Conservation (phyloP, 2,329 filamentous ascomycete genomes). For the Cytospora chrysosperma region DNA sequence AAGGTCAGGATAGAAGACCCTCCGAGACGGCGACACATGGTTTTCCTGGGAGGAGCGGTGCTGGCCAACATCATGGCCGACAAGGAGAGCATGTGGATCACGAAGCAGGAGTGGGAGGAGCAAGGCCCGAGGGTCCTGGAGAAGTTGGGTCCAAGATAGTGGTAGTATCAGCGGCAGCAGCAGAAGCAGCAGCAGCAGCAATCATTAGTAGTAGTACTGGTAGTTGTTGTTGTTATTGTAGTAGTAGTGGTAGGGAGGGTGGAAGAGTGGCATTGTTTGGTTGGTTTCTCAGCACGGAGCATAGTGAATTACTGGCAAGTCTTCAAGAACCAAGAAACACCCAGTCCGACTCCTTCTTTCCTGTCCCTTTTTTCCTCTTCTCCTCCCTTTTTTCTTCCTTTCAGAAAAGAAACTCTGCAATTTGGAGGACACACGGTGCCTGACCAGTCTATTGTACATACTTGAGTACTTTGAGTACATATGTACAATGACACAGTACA, state of each 20-base stretch:
- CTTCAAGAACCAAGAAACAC: background rate
- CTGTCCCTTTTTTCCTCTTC: too few relatives aligned
- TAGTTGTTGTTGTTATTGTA: background rate
- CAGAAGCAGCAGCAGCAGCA: too few relatives aligned
- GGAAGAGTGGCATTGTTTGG: slow-evolving; percentile 16
- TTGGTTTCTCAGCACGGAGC: slow-evolving; percentile 16
- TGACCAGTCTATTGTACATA: too few relatives aligned
- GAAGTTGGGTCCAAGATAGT: slow-evolving; percentile 86
- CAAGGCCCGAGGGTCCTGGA: slow-evolving; percentile 80
- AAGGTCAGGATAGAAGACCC: slow-evolving; percentile 99
- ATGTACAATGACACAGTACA: too few relatives aligned
- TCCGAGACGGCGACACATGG: slow-evolving; percentile 94
- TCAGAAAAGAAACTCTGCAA: too few relatives aligned
- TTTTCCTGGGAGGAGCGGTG: slow-evolving; percentile 96
- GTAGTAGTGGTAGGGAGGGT: background rate
- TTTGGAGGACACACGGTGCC: too few relatives aligned
- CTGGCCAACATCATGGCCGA: slow-evolving; percentile 98
- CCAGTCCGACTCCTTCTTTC: slow-evolving; percentile 4
- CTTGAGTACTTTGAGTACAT: too few relatives aligned
- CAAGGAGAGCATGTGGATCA: slow-evolving; percentile 99
- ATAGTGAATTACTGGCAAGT: slow-evolving; percentile 3
- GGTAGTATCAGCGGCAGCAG: background rate
- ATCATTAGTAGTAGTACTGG: too few relatives aligned
- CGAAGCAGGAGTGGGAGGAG: slow-evolving; percentile 95
- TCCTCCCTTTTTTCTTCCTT: too few relatives aligned